A percentile compares a stretch with the other conserved stretches of the same genome.
These are phyloP conservation scores for Globisporangium iwayamae DNA, from an alignment of 352 stramenopile species.

Conservation along the genomic window DNA sequence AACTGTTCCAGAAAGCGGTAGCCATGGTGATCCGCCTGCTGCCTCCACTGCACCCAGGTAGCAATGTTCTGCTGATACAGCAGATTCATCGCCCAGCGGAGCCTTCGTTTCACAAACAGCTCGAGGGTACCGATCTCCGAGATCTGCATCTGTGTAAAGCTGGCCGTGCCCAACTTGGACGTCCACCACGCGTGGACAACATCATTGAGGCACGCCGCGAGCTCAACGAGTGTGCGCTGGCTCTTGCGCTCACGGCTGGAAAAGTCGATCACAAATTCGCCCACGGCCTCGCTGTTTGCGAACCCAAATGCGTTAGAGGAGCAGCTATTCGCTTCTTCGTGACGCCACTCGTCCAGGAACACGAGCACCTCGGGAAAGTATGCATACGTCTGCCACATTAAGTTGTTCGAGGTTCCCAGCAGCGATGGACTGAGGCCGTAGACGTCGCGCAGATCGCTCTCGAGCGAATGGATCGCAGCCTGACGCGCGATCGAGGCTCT, in stretches of 20 bases:
- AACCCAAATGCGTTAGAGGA: conserved; percentile 32
- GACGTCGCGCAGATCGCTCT: conserved; percentile 3
- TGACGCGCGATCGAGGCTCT: conserved; percentile 8
- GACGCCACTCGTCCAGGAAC: conserved; percentile 56
- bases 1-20: not conserved
- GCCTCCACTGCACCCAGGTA: conserved; percentile 5
- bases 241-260: not conserved
- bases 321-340: conserved; percentile 21
- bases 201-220: conserved; percentile 13
- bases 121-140: conserved; percentile 11
- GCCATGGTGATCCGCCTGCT: not conserved
- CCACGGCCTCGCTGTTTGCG: conserved; percentile 20
- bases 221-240: not conserved
- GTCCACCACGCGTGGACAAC: conserved; percentile 13
- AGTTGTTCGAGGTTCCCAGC: not conserved
- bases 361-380: conserved; percentile 70
- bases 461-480: not conserved
- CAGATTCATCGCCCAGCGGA: conserved; percentile 5
- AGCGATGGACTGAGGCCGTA: conserved; percentile 6
- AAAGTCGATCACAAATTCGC: conserved; percentile 6
- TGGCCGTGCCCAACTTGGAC: conserved; percentile 6
- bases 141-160: conserved; percentile 12
- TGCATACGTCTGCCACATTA: conserved; percentile 57
- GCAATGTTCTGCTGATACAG: conserved; percentile 17
- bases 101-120: conserved; percentile 8